These are phyloP conservation scores for Penicillium odoratum DNA, from an alignment of 495 filamentous ascomycete species.

Conservation along the genomic window DNA sequence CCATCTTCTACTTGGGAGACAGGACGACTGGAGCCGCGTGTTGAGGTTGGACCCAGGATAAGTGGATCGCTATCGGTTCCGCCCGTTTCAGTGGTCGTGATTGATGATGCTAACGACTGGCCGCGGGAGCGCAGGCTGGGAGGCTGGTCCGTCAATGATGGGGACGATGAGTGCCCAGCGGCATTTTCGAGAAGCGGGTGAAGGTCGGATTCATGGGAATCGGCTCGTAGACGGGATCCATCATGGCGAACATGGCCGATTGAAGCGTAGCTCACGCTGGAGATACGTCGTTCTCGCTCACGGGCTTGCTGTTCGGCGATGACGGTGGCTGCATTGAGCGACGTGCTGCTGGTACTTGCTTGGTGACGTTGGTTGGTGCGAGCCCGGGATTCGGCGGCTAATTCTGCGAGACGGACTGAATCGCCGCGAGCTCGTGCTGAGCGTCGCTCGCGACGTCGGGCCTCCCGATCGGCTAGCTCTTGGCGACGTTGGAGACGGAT, in stretches of 20 bases:
- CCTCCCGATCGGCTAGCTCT: constrained; percentile 75
- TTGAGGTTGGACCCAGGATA: constrained; percentile 23
- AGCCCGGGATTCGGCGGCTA: constrained; percentile 47
- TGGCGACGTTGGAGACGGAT: constrained; percentile 76
- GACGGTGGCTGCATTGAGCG: constrained; percentile 27
- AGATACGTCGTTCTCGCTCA: constrained; percentile 71
- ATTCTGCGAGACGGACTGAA: constrained; percentile 56
- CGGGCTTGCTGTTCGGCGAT: constrained; percentile 68
- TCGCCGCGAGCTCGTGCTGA: constrained; percentile 74
- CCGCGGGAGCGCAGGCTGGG: constrained; percentile 30
- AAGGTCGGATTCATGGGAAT: constrained; percentile 74
- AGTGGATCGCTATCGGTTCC: constrained; percentile 34
- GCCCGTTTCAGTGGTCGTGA: constrained; percentile 25
- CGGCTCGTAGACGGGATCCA: constrained; percentile 80
- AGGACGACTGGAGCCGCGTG: constrained; percentile 24
- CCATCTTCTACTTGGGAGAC: constrained; percentile 31
- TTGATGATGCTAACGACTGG: constrained; percentile 38
- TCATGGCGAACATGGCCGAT: constrained; percentile 86
- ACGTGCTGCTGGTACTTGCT: constrained; percentile 32
- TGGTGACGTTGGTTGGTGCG: constrained; percentile 26
- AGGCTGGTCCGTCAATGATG: constrained; percentile 23
- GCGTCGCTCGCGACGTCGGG: constrained; percentile 60
- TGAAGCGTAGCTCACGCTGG: constrained; percentile 82
- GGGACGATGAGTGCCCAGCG: constrained; percentile 42
- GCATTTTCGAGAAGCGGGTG: constrained; percentile 72